phyloP scores from a whole-genome alignment of 768 basidiomycete genomes.

The Cystoderma amianthinum region DNA sequence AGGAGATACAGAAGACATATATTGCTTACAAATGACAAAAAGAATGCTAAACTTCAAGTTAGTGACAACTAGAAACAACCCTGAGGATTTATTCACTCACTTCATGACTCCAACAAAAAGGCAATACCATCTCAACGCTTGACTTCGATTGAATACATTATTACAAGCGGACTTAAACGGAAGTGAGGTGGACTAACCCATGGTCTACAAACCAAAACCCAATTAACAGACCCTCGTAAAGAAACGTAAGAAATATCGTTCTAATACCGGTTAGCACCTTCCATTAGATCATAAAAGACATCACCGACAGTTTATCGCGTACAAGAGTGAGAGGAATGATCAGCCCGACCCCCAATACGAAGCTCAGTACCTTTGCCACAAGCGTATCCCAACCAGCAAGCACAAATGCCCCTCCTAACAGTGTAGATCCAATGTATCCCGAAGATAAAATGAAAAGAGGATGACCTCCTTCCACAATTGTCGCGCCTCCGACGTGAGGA shows the following conservation, averaged over 20 bases:
- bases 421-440: slow-evolving; percentile 78
- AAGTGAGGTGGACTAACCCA: slow-evolving; percentile 43
- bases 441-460: slow-evolving; percentile 67
- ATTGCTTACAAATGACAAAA: slow-evolving; percentile 74
- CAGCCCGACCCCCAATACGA: slow-evolving; percentile 82
- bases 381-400: slow-evolving; percentile 85
- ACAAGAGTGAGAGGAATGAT: slow-evolving; percentile 83
- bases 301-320: slow-evolving; percentile 79
- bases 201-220: slow-evolving; percentile 97
- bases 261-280: slow-evolving; percentile 29
- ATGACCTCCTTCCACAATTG: slow-evolving; percentile 70
- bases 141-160: slow-evolving; percentile 29
- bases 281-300: not conserved
- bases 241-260: slow-evolving; percentile 75
- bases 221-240: slow-evolving; percentile 81
- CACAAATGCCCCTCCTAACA: slow-evolving; percentile 79
- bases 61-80: slow-evolving; percentile 1
- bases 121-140: slow-evolving; percentile 80
- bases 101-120: slow-evolving; percentile 83
- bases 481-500: slow-evolving; percentile 72
- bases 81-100: slow-evolving; percentile 29
- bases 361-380: slow-evolving; percentile 88
- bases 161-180: not conserved
- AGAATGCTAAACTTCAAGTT: slow-evolving; percentile 45
- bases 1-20: not conserved